phyloP scores from a whole-genome alignment of 805 yeast species.

The Saccharomyces kudriavzevii region DNA sequence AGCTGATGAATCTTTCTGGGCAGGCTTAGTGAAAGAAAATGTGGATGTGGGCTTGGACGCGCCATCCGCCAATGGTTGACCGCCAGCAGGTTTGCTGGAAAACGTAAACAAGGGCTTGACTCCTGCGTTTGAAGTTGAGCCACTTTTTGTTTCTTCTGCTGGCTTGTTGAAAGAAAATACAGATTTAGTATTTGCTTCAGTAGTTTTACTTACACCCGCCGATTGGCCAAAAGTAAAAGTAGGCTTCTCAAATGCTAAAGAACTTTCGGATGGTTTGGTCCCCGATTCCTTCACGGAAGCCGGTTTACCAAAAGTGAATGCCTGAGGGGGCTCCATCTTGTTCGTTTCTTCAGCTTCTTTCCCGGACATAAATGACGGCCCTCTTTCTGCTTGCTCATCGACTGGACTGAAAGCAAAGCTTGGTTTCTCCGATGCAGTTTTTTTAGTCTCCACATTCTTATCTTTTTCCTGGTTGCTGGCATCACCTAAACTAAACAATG shows the following conservation, averaged over 20 bases:
- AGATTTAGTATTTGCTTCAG: background rate
- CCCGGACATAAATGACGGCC: constrained; percentile 1
- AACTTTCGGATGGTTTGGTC: background rate
- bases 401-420: background rate
- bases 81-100: background rate
- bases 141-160: background rate
- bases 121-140: background rate
- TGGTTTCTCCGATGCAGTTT: background rate
- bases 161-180: background rate
- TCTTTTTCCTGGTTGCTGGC: background rate
- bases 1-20: background rate
- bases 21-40: background rate
- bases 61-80: background rate
- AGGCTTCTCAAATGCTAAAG: background rate
- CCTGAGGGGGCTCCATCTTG: background rate
- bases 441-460: background rate
- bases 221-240: background rate
- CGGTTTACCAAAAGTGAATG: background rate
- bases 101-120: background rate
- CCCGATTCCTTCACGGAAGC: background rate
- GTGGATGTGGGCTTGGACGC: background rate
- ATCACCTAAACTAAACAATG: background rate
- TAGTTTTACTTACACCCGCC: background rate
- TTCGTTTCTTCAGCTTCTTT: background rate
- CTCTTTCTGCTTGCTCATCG: background rate